Evolutionary conservation across 495 filamentous ascomycete species (phyloP).

Genomic region (Neurospora sp.): DNA sequence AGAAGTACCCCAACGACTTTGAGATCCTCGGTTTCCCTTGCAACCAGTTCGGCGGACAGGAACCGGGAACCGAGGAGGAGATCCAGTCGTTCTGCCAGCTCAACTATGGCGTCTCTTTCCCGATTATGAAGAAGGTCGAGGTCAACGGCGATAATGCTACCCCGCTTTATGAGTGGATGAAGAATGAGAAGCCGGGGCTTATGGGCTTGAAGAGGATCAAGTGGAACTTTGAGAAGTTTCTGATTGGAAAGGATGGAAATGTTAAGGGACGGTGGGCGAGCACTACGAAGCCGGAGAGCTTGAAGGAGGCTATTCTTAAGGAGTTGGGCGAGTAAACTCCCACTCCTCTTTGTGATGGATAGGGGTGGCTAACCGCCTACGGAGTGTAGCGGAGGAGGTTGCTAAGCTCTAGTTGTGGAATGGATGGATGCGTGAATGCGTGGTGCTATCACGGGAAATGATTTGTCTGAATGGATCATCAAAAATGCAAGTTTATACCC

Average conservation of each 20-base stretch:
- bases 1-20: slow-evolving; percentile 63
- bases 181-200: slow-evolving; percentile 71
- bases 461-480: neutral
- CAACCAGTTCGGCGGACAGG: slow-evolving; percentile 92
- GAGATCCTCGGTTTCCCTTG: slow-evolving; percentile 90
- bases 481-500: neutral
- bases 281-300: slow-evolving; percentile 69
- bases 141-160: slow-evolving; percentile 80
- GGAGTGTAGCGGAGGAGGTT: neutral
- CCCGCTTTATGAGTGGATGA: slow-evolving; percentile 82
- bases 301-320: slow-evolving; percentile 65
- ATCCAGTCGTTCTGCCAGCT: slow-evolving; percentile 87
- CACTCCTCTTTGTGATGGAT: no score
- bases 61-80: slow-evolving; percentile 79
- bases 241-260: slow-evolving; percentile 75
- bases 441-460: neutral
- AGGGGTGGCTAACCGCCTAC: neutral
- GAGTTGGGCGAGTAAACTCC: slow-evolving; percentile 42
- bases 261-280: slow-evolving; percentile 77
- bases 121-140: slow-evolving; percentile 80
- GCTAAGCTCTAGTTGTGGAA: neutral
- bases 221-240: slow-evolving; percentile 99
- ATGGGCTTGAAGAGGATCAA: slow-evolving; percentile 81
- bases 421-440: neutral
- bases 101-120: slow-evolving; percentile 95